Conservation (phyloP, 176 grass and related monocot species). For the Rhynchospora breviuscula region DNA sequence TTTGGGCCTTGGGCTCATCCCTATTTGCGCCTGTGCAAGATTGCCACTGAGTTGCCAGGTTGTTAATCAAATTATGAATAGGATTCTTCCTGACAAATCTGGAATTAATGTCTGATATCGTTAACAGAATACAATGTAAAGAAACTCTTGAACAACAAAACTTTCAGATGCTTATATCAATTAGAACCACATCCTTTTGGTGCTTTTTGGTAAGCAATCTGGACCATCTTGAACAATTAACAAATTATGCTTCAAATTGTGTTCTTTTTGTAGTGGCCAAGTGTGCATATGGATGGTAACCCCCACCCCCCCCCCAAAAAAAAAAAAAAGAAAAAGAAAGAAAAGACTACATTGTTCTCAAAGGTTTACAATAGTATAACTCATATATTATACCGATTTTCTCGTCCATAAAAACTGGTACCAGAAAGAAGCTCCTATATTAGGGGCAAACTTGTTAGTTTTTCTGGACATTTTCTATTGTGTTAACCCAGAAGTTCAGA, state of each 20-base stretch:
- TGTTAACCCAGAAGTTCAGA: neutral
- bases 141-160: neutral
- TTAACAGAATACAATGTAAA: conserved; percentile 30
- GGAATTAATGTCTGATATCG: conserved; percentile 78
- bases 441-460: neutral
- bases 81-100: conserved; percentile 69
- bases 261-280: neutral
- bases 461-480: neutral
- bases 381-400: neutral
- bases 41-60: conserved; percentile 55
- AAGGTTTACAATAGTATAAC: neutral
- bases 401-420: neutral
- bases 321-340: neutral
- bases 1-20: conserved; percentile 38
- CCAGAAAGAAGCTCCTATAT: neutral
- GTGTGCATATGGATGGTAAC: neutral
- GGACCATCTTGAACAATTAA: neutral
- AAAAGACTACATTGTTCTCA: neutral
- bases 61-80: conserved; percentile 84
- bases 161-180: neutral
- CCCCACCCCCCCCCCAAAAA: neutral
- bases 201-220: neutral
- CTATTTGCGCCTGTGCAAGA: conserved; percentile 26
- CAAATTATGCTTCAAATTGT: neutral
- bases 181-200: neutral